Base-by-base conservation (phyloP, 2,329 filamentous ascomycete species). In the Plenodomus tracheiphilus region DNA sequence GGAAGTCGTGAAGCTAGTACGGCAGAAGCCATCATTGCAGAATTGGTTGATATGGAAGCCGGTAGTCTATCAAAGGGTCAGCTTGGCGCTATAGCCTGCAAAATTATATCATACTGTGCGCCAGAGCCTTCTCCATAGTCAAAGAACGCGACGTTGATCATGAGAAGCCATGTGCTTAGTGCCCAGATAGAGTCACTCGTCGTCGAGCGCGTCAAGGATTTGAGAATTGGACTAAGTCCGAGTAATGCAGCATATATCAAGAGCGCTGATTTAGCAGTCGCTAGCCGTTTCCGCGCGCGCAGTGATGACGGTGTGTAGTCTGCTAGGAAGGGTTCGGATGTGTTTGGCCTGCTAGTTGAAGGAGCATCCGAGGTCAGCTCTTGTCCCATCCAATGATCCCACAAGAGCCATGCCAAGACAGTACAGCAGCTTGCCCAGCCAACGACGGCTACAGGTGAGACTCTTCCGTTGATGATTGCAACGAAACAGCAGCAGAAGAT, bases 141-240 rank as follows among this genome's bases (percentile, higher is more conserved):
- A 68, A 97, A 97, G 71, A 95, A 97, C 74, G 96, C 95, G 53
- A 97, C 91, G 72, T 99, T 99, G 74, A 97, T 93, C 64, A 89
- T 84, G 54, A 99, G 84, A 38, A 99, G 81, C 85, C 91, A 94
- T 66, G 90, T 92, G 42, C 90, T 94, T 78, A 99, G 88, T 49
- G 94, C 91, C 94, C 94, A 99, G 69, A 99, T 99, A 37, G 88
- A 94, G 79, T 99, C 94, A 47, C 85, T 88, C 7, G 90, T 93
- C 4, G 93, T 97, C 4, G 92, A 97, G 42, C 83, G 84, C 0
- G 94, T 99, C n/a, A 99, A 82, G 1, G 92, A 97, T 72, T 97
- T 97, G 53, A 99, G 84, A 56, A 99, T 97, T 0, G 94, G 94
- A 36, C 90, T 96, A 3, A 99, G 81, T 10, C 93, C 94, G 3